Evolutionary conservation across 495 filamentous ascomycete species (phyloP).

Genomic region (Penicillium verhagenii): DNA sequence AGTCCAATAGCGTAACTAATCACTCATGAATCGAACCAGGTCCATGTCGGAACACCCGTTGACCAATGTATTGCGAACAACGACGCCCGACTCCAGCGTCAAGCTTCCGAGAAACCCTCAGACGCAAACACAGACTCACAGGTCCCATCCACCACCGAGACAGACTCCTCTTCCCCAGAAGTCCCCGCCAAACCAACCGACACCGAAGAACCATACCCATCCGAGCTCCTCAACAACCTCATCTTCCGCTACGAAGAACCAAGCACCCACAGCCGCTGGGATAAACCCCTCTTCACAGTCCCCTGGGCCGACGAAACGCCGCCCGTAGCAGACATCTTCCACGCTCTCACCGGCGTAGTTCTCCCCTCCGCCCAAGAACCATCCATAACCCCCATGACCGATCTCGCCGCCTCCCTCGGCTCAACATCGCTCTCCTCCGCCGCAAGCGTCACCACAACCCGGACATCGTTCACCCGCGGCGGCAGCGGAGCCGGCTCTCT

Average conservation of each 20-base stretch:
- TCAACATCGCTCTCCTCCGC: slow-evolving; percentile 28
- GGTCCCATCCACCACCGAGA: no score
- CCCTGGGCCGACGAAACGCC: slow-evolving; percentile 73
- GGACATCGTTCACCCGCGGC: slow-evolving; percentile 16
- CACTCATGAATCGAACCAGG: slow-evolving; percentile 33
- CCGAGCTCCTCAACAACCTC: slow-evolving; percentile 82
- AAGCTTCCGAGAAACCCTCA: slow-evolving; percentile 7
- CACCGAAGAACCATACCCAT: slow-evolving; percentile 57
- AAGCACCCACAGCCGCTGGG: slow-evolving; percentile 92
- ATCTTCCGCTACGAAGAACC: slow-evolving; percentile 96
- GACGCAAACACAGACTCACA: no score
- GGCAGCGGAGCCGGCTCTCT: slow-evolving; percentile 2
- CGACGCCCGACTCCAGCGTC: slow-evolving; percentile 33
- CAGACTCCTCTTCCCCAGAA: background rate
- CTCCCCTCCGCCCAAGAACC: slow-evolving; percentile 27
- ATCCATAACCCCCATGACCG: slow-evolving; percentile 25
- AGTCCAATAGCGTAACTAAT: slow-evolving; percentile 8
- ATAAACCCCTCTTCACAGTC: slow-evolving; percentile 89
- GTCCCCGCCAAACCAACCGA: slow-evolving; percentile 1
- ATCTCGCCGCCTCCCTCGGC: slow-evolving; percentile 27
- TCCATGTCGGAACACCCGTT: slow-evolving; percentile 77
- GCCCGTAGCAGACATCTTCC: slow-evolving; percentile 73
- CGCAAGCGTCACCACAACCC: slow-evolving; percentile 31
- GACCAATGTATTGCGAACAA: slow-evolving; percentile 59
- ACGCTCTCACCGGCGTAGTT: slow-evolving; percentile 56